A percentile compares a stretch with the other conserved stretches of the same genome.
These are phyloP conservation scores for Xenoacremonium recifei DNA, from an alignment of 2,329 filamentous ascomycete genomes.

Conservation along the genomic window DNA sequence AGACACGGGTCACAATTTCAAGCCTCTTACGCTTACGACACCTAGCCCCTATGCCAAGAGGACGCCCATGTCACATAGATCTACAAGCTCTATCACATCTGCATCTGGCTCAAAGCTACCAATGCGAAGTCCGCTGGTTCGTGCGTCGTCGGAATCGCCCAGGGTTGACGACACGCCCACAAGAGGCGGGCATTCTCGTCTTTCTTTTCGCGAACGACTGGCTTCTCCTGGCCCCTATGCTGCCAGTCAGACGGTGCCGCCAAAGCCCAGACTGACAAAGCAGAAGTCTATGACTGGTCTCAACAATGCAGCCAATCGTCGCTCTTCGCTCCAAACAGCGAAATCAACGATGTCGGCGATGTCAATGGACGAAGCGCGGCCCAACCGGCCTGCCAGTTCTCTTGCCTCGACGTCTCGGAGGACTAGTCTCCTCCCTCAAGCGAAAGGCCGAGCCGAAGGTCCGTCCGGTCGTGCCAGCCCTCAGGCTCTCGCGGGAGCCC, in stretches of 20 bases:
- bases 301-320: constrained; percentile 43
- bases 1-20: constrained; percentile 69
- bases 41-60: constrained; percentile 56
- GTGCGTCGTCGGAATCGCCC: constrained; percentile 49
- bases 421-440: constrained; percentile 53
- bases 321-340: constrained; percentile 53
- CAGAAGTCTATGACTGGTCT: constrained; percentile 44
- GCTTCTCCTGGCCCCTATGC: constrained; percentile 48
- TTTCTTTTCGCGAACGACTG: constrained; percentile 55
- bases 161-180: constrained; percentile 45
- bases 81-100: constrained; percentile 42
- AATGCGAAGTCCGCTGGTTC: constrained; percentile 47
- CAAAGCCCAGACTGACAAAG: constrained; percentile 43
- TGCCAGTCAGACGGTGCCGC: constrained; percentile 37
- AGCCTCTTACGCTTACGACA: constrained; percentile 58
- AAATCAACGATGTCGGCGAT: constrained; percentile 34
- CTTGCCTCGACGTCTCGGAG: constrained; percentile 49
- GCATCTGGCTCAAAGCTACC: constrained; percentile 48
- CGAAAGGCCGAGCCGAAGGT: constrained; percentile 33
- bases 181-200: constrained; percentile 40
- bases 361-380: constrained; percentile 26
- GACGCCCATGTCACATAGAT: constrained; percentile 39
- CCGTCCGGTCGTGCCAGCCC: constrained; percentile 48
- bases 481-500: constrained; percentile 44
- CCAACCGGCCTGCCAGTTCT: constrained; percentile 55